These are phyloP conservation scores for Aspergillus uvarum DNA, from an alignment of 2,329 filamentous ascomycete genomes.

Conservation along the genomic window DNA sequence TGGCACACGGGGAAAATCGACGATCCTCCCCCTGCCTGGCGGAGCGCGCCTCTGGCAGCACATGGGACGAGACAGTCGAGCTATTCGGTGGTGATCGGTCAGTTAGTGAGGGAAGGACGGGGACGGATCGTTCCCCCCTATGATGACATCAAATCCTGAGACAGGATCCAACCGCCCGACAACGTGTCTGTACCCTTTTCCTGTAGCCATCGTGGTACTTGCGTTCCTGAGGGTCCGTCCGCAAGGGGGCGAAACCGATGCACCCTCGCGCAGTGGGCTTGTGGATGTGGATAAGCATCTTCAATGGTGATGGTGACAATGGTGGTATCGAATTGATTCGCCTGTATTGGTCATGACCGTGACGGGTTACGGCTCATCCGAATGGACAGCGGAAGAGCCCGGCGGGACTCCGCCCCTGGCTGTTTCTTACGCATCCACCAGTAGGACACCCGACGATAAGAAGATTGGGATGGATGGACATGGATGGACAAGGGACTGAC, in stretches of 20 bases:
- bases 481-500: too few relatives aligned
- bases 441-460: background rate
- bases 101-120: background rate
- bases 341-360: slow-evolving; percentile 3
- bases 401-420: slow-evolving; percentile 27
- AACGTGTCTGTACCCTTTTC: slow-evolving; percentile 3
- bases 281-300: background rate
- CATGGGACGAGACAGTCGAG: background rate
- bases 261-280: background rate
- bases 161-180: background rate
- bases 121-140: background rate
- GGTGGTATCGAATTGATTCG: background rate
- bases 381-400: slow-evolving; percentile 25
- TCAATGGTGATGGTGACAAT: background rate
- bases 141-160: background rate
- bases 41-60: background rate
- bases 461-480: too few relatives aligned
- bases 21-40: too few relatives aligned
- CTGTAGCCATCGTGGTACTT: background rate
- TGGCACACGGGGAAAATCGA: background rate
- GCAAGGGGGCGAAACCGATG: slow-evolving; percentile 7
- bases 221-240: slow-evolving; percentile 2
- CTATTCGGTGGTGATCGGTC: background rate
- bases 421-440: background rate
- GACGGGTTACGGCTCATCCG: slow-evolving; percentile 15